phyloP scores from a whole-genome alignment of 306 rosid genomes.

The Ormosia semicastrata region DNA sequence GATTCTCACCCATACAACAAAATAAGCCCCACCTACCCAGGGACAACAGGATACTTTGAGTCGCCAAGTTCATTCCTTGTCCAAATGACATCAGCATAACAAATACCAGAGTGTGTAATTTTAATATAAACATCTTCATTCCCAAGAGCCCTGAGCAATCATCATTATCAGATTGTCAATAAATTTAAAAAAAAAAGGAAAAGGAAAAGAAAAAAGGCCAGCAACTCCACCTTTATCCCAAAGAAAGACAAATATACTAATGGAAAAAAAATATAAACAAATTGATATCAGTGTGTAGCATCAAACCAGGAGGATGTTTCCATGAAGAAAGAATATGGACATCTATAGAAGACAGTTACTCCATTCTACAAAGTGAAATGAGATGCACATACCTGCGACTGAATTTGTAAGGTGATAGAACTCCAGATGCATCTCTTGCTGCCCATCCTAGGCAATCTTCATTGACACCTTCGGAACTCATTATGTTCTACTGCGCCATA shows the following conservation, averaged over 20 bases:
- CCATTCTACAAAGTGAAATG: neutral
- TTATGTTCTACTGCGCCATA: conserved; percentile 12
- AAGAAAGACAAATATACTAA: neutral
- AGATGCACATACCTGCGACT: conserved; percentile 54
- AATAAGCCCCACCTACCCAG: conserved; percentile 53
- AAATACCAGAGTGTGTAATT: conserved; percentile 77
- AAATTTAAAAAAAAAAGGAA: neutral
- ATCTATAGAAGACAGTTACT: neutral
- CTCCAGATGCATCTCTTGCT: conserved; percentile 73
- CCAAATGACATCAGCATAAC: conserved; percentile 72
- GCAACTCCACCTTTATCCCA: neutral
- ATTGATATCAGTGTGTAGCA: neutral
- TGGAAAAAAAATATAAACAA: neutral
- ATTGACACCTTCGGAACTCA: conserved; percentile 41
- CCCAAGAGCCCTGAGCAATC: conserved; percentile 55
- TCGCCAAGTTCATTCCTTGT: conserved; percentile 57
- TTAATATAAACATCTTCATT: conserved; percentile 59
- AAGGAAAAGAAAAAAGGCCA: neutral
- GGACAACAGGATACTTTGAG: conserved; percentile 71
- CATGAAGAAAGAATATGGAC: neutral
- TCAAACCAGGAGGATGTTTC: neutral
- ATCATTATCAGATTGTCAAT: conserved; percentile 19
- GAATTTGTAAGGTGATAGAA: conserved; percentile 67
- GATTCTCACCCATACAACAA: neutral
- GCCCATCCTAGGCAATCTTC: conserved; percentile 81